Percentiles rank a stretch among this genome's conserved stretches.
Evolutionary conservation across 371 early-diverging fungal genomes (phyloP).

Genomic region (Phascolomyces articulosus): DNA sequence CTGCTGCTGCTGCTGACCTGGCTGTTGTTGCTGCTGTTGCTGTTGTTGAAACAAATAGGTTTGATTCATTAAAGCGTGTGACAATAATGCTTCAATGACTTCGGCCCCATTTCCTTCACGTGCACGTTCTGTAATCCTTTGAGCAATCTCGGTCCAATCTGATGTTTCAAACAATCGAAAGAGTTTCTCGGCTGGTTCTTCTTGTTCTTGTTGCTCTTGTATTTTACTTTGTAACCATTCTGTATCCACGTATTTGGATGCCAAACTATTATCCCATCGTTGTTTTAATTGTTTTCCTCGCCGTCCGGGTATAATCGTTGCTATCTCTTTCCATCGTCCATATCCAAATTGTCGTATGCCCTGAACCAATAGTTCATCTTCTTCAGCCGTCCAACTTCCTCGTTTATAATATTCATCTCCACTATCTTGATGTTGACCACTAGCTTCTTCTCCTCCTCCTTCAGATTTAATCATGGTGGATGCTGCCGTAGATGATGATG

Average conservation of each 20-base stretch:
- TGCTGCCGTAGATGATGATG: conserved; percentile 22
- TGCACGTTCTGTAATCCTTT: conserved; percentile 43
- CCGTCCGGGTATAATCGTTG: conserved; percentile 37
- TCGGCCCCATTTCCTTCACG: conserved; percentile 33
- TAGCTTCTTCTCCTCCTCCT: not conserved
- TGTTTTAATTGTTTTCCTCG: conserved; percentile 52
- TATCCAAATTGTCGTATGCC: conserved; percentile 51
- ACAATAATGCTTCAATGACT: conserved; percentile 36
- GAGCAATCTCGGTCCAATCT: conserved; percentile 33
- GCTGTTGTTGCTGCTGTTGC: not conserved
- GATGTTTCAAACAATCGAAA: conserved; percentile 30
- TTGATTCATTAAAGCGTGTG: conserved; percentile 30
- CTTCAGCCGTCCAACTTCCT: conserved; percentile 48
- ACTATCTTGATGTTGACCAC: conserved; percentile 26
- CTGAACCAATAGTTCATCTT: conserved; percentile 41
- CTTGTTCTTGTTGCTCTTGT: conserved; percentile 16
- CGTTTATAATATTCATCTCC: conserved; percentile 20
- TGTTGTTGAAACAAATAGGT: conserved; percentile 8
- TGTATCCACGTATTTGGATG: conserved; percentile 48
- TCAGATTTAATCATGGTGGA: conserved; percentile 32
- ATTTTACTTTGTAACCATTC: conserved; percentile 43
- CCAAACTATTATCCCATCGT: conserved; percentile 48
- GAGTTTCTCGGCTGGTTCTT: conserved; percentile 12
- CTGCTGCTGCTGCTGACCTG: not conserved
- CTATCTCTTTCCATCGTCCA: conserved; percentile 52